Evolutionary conservation across 2,329 filamentous ascomycete species (phyloP).

Genomic region (Fusarium cyanostomum): DNA sequence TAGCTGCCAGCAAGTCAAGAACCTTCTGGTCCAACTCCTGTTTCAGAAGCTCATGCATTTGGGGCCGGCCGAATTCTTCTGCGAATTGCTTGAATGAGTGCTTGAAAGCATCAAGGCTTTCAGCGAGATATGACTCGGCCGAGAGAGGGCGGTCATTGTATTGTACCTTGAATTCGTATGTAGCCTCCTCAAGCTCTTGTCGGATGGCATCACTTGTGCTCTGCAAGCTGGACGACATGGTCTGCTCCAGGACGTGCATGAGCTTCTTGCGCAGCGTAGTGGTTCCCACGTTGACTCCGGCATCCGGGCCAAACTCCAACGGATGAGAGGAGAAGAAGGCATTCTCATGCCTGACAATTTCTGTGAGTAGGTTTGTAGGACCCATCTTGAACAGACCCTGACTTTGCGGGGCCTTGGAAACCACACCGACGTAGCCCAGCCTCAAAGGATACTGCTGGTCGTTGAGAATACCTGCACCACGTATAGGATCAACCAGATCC

Average conservation of each 20-base stretch:
- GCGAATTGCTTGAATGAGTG: slow-evolving; percentile 96
- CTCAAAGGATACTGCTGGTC: slow-evolving; percentile 94
- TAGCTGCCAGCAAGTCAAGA: slow-evolving; percentile 87
- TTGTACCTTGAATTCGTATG: slow-evolving; percentile 99
- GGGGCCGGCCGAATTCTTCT: slow-evolving; percentile 85
- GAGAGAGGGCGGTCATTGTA: slow-evolving; percentile 97
- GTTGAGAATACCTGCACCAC: slow-evolving; percentile 80
- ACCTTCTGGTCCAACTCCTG: slow-evolving; percentile 94
- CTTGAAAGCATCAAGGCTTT: slow-evolving; percentile 95
- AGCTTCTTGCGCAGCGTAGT: slow-evolving; percentile 90
- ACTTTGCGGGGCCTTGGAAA: slow-evolving; percentile 78
- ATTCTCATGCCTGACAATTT: slow-evolving; percentile 89
- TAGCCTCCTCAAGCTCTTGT: slow-evolving; percentile 94
- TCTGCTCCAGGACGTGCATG: slow-evolving; percentile 96
- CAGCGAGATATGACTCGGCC: slow-evolving; percentile 95
- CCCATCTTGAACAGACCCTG: slow-evolving; percentile 85
- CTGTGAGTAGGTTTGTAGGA: slow-evolving; percentile 78
- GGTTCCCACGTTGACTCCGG: slow-evolving; percentile 82
- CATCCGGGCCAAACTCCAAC: slow-evolving; percentile 77
- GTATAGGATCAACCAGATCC: slow-evolving; percentile 88
- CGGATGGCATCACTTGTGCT: slow-evolving; percentile 91
- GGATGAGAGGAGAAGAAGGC: slow-evolving; percentile 88
- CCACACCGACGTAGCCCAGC: slow-evolving; percentile 95
- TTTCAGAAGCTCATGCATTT: slow-evolving; percentile 91
- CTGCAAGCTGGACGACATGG: slow-evolving; percentile 92